phyloP scores from a whole-genome alignment of 2,329 filamentous ascomycete genomes.

The Aspergillus calidoustus region DNA sequence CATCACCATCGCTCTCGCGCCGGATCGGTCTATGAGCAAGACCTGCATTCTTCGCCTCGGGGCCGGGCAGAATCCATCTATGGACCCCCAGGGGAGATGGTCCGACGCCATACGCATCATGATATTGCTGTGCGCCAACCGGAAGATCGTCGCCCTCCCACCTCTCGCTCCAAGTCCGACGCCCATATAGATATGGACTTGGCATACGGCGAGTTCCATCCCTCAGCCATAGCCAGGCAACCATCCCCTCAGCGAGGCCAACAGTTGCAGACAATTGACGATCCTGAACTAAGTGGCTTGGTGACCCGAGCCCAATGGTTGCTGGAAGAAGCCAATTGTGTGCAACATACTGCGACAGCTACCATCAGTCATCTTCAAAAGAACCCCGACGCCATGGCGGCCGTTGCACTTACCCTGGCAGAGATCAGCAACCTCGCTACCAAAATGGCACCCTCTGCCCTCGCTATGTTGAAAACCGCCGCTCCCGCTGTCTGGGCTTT shows the following conservation, averaged over 20 bases:
- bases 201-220: constrained; percentile 85
- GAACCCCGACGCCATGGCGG: constrained; percentile 89
- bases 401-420: constrained; percentile 87
- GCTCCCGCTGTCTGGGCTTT: constrained; percentile 87
- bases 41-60: constrained; percentile 31
- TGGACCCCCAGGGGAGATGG: constrained; percentile 29
- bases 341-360: constrained; percentile 80
- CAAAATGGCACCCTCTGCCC: constrained; percentile 82
- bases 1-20: constrained; percentile 24
- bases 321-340: constrained; percentile 83
- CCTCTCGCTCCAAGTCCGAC: constrained; percentile 38
- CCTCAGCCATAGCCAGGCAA: constrained; percentile 51
- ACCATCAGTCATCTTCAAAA: constrained; percentile 81
- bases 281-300: constrained; percentile 67
- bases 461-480: constrained; percentile 75
- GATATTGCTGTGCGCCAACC: constrained; percentile 36
- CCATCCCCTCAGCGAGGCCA: constrained; percentile 18
- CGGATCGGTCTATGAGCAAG: constrained; percentile 36
- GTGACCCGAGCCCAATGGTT: constrained; percentile 76
- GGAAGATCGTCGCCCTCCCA: constrained; percentile 28
- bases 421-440: constrained; percentile 82
- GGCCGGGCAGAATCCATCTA: constrained; percentile 28
- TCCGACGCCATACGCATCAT: constrained; percentile 46
- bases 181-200: constrained; percentile 80
- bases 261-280: constrained; percentile 48